Conservation (phyloP, 164 flowering plant species). For the Houttuynia cordata region DNA sequence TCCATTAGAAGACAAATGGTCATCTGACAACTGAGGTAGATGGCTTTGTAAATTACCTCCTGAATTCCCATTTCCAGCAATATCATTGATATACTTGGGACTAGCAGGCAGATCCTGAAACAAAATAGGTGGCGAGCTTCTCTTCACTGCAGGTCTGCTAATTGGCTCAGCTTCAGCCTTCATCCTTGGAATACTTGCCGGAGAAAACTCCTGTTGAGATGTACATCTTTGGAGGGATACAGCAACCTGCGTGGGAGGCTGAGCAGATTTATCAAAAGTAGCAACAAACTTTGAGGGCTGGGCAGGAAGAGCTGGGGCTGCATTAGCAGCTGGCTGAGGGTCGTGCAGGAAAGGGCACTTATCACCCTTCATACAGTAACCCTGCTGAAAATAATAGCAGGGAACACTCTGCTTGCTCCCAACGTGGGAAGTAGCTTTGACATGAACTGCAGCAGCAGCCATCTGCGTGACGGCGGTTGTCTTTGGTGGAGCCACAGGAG, state of each 20-base stretch:
- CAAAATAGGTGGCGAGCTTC: slow-evolving; percentile 7
- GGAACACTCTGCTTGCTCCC: slow-evolving; percentile 50
- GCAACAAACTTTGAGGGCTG: slow-evolving; percentile 14
- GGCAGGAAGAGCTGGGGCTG: slow-evolving; percentile 15
- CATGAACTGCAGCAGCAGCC: slow-evolving; percentile 8
- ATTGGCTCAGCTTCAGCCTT: slow-evolving; percentile 18
- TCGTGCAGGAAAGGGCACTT: slow-evolving; percentile 54
- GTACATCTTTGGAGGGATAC: slow-evolving; percentile 25
- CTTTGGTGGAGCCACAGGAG: slow-evolving; percentile 25
- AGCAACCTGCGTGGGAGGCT: slow-evolving; percentile 21
- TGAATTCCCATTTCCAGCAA: slow-evolving; percentile 26
- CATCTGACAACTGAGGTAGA: slow-evolving; percentile 26
- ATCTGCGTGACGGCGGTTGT: slow-evolving; percentile 11
- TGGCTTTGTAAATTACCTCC: slow-evolving; percentile 19
- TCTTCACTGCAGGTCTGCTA: slow-evolving; percentile 14
- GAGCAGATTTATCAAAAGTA: slow-evolving; percentile 20
- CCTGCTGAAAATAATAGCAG: slow-evolving; percentile 72
- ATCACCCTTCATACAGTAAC: slow-evolving; percentile 78
- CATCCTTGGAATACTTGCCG: slow-evolving; percentile 12
- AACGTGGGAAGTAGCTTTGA: slow-evolving; percentile 11
- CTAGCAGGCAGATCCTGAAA: slow-evolving; percentile 14
- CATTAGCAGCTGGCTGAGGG: slow-evolving; percentile 20
- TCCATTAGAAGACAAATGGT: slow-evolving; percentile 37
- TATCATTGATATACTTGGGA: slow-evolving; percentile 14
- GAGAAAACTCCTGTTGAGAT: slow-evolving; percentile 27